Conservation (phyloP, 345 rosid genomes). For the Eucalyptus urophylla region DNA sequence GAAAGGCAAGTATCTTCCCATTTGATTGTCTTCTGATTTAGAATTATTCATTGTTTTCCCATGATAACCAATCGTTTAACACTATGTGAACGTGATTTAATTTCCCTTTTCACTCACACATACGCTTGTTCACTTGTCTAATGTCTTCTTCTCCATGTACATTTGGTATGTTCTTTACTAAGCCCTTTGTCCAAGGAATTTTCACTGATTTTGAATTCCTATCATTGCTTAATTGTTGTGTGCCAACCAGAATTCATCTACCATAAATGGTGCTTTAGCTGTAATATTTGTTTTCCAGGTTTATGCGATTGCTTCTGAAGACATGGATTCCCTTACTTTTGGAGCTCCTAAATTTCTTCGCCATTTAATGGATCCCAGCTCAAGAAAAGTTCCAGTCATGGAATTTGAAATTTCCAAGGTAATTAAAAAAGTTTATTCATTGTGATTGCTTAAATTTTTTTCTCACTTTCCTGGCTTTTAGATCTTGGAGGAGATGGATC, state of each 20-base stretch:
- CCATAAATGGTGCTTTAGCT: not conserved
- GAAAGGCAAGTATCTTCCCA: conserved; percentile 42
- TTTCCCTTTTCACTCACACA: not conserved
- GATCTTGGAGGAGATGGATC: conserved; percentile 74
- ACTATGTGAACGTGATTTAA: too few species aligned
- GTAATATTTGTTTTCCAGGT: conserved; percentile 28
- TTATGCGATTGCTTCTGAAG: conserved; percentile 96
- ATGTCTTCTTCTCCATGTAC: not conserved
- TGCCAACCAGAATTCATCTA: not conserved
- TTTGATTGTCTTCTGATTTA: not conserved
- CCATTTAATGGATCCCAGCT: conserved; percentile 94
- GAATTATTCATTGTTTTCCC: too few species aligned
- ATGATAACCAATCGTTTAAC: too few species aligned
- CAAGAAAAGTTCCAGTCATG: conserved; percentile 85
- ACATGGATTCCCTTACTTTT: conserved; percentile 95
- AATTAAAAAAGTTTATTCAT: not conserved
- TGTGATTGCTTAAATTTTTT: not conserved
- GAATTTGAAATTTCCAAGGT: conserved; percentile 84
- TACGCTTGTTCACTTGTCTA: not conserved
- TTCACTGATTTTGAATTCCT: not conserved
- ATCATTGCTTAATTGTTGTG: not conserved
- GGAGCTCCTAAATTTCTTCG: conserved; percentile 92
- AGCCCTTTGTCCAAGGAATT: not conserved
- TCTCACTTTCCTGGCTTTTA: conserved; percentile 7
- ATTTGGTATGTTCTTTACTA: not conserved